Base-by-base conservation (phyloP, 2,329 filamentous ascomycete genomes). In the Triangularia setosa region DNA sequence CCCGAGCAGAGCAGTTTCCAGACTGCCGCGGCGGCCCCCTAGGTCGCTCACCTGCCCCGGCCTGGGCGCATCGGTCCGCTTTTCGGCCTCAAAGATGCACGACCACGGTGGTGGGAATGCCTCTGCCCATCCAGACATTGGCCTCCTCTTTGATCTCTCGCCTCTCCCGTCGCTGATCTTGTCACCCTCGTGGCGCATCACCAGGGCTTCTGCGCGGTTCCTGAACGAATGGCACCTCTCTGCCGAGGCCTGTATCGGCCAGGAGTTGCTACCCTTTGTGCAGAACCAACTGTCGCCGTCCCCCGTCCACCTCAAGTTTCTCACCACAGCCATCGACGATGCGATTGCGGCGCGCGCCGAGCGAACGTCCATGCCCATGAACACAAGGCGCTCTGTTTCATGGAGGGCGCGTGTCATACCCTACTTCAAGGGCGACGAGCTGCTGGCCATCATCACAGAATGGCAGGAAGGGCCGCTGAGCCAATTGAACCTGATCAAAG, bases 371-470 rank as follows among this genome's bases (percentile, higher is more conserved):
- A 62, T 61, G 48, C 57, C 64, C 53, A 69, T 71, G 57, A 61
- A 61, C 2, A 66, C 71, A 3, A 69, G 67, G 16, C 65, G 71
- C 33, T 69, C 66, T 4, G 68, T 70, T 11, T 68, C 73, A 0
- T 77, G 75, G 73, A 71, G 68, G 5, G 72, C 72, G 11, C 75
- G 75, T 24, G 70, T 75, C 9, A 69, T 74, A 11, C 76, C 75
- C 12, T 63, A 77, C 16, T 75, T 74, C 64, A 69, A 70, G 14
- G 64, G 59, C 8, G 70, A 73, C 53, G 64, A 72, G 33, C 69
- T 76, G 58, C 44, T 75, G n/a, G 73, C 70, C 11, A 63, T 76
- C 9, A 33, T 73, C n/a, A 60, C 76, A 12, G 74, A 76, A 60
- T 77, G 75, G 74, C 70, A 73, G 27, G 65, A 71, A 63, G 68